Base-by-base conservation (phyloP, 176 grass and related monocot species). In the Elaeis guineensis region DNA sequence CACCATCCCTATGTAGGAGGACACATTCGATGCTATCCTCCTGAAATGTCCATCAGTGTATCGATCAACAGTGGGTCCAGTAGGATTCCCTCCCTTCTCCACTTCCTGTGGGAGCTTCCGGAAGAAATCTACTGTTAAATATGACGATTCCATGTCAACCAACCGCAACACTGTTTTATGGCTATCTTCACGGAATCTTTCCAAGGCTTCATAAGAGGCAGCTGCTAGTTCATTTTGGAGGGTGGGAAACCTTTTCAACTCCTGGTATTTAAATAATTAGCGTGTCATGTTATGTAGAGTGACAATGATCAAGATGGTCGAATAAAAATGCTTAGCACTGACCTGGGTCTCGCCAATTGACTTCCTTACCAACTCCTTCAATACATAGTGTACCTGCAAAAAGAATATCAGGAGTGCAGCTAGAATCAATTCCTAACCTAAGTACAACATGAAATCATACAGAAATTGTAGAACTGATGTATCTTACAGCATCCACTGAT, bases 341-440 rank as follows among this genome's bases (percentile, higher is more conserved):
- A 96, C 91, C 86, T 90, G 83, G 51, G 92, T 91, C 58, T 97
- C 87, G 25, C 86, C 80, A 49, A 97, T 91, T 49, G 92, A 97
- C 67, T 70, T 97, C 69, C 87, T 85, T 35, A 97, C 92, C 72
- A 97, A 69, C 70, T 97, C 92, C 65, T 97, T 97, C 65, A 97
- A 81, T 69, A 90, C 87, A 80, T 69, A 70, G 66, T 97, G 87
- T 25, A 97, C 92, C 92, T 97, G 62, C 23, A 66, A 60, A 23
- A 23, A 2, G 23, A 28, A 54, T 69, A 9, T 44, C 70, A 77
- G 30, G 11, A 54, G 19, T 21, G 21, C 65, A 16, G n/a, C 57
- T 21, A 26, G 35, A 44, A 14, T 44, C 11, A 44, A 44, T 44
- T 44, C 8, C 35, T 3, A 44, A 30, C 28, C 11, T 0, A 2